These are phyloP conservation scores for Daphne laureola DNA, from an alignment of 441 rosid genomes.

Conservation along the genomic window DNA sequence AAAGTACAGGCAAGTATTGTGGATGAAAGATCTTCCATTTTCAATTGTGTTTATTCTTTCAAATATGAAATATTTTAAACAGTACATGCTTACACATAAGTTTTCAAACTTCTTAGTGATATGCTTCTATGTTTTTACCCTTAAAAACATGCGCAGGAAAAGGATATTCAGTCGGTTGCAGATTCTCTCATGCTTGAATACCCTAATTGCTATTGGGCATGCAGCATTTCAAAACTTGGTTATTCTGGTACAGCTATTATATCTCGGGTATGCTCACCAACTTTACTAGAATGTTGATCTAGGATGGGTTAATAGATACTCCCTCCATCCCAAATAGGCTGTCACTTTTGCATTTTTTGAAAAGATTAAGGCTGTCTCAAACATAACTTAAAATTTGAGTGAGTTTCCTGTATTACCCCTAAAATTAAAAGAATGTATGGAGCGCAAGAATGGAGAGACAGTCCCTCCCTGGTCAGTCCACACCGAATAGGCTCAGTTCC, in stretches of 20 bases:
- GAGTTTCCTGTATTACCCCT: too few relatives aligned
- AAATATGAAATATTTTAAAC: not conserved
- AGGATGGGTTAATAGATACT: not conserved
- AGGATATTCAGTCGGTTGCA: slow-evolving; percentile 72
- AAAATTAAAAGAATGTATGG: too few relatives aligned
- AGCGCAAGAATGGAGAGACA: too few relatives aligned
- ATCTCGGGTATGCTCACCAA: slow-evolving; percentile 67
- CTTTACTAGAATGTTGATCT: slow-evolving; percentile 4
- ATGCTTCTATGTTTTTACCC: not conserved
- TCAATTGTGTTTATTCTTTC: not conserved
- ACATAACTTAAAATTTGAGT: too few relatives aligned
- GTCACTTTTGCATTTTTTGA: too few relatives aligned
- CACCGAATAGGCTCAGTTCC: too few relatives aligned
- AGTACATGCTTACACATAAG: not conserved
- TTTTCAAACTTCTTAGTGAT: not conserved
- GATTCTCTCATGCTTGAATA: slow-evolving; percentile 66
- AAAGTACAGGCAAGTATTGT: slow-evolving; percentile 60
- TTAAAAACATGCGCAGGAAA: slow-evolving; percentile 42
- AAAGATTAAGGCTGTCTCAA: too few relatives aligned
- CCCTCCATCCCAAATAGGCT: too few relatives aligned
- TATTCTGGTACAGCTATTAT: slow-evolving; percentile 91
- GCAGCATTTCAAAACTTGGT: slow-evolving; percentile 84
- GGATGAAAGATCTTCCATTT: too few relatives aligned
- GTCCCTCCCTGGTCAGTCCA: too few relatives aligned
- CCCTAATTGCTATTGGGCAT: slow-evolving; percentile 82